Conservation (phyloP, 768 basidiomycete species). For the Boletus edulis region DNA sequence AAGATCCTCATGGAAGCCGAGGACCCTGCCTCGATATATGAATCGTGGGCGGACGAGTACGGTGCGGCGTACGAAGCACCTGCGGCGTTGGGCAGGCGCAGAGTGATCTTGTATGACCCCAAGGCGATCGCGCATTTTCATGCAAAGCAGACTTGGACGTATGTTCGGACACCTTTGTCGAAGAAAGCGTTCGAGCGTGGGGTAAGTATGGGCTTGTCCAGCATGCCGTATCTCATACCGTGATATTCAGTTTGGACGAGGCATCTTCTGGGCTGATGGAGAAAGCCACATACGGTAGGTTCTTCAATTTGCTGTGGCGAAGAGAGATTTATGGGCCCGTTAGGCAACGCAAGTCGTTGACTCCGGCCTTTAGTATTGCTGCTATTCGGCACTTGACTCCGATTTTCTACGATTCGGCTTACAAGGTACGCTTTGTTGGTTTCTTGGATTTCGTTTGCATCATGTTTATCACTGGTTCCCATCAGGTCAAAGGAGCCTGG, state of each 20-base stretch:
- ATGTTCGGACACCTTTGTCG: constrained; percentile 38
- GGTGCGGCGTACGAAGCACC: constrained; percentile 13
- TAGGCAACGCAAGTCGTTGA: constrained; percentile 28
- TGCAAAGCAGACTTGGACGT: constrained; percentile 25
- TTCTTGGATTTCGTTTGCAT: neutral
- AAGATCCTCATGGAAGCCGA: neutral
- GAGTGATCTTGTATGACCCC: constrained; percentile 36
- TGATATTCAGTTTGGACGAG: constrained; percentile 24
- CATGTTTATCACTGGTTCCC: neutral
- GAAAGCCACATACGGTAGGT: constrained; percentile 44
- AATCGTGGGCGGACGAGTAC: constrained; percentile 20
- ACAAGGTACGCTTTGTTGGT: constrained; percentile 17
- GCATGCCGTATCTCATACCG: neutral
- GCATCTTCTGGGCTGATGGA: constrained; percentile 32
- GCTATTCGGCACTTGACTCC: constrained; percentile 21
- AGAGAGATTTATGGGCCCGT: neutral
- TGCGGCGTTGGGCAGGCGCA: constrained; percentile 6
- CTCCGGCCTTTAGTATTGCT: constrained; percentile 25
- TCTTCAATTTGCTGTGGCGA: neutral
- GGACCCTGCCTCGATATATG: constrained; percentile 12
- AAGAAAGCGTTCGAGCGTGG: constrained; percentile 33
- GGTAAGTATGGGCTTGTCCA: neutral
- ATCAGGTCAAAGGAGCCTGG: constrained; percentile 32
- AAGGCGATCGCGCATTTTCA: constrained; percentile 27
- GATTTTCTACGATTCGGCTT: constrained; percentile 28